phyloP scores from a whole-genome alignment of 2,329 filamentous ascomycete genomes.

The Ambrosiella cleistominuta region DNA sequence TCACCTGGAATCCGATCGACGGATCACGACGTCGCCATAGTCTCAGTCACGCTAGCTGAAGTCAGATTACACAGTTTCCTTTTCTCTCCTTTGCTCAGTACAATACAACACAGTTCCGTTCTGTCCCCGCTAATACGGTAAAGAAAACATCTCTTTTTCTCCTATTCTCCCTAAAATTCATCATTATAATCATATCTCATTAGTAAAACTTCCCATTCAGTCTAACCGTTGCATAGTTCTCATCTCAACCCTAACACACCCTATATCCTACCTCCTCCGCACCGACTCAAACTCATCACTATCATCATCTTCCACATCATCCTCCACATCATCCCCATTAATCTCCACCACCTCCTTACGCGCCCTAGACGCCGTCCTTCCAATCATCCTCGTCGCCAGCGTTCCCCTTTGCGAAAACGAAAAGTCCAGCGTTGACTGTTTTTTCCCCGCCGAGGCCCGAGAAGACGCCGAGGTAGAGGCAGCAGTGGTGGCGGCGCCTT shows the following conservation, averaged over 20 bases:
- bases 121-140: conserved; percentile 9
- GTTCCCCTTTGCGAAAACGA: conserved; percentile 27
- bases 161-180: too few relatives aligned
- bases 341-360: conserved; percentile 37
- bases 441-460: conserved; percentile 12
- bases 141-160: too few relatives aligned
- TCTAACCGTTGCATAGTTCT: too few relatives aligned
- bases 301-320: conserved; percentile 44
- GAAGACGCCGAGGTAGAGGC: too few relatives aligned
- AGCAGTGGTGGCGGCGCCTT: neutral
- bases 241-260: neutral
- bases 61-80: too few relatives aligned
- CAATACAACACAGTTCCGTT: neutral
- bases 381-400: neutral
- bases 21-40: too few relatives aligned
- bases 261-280: neutral
- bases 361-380: conserved; percentile 18
- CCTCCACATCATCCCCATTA: conserved; percentile 48
- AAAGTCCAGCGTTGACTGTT: conserved; percentile 34
- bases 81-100: neutral
- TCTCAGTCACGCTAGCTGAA: too few relatives aligned
- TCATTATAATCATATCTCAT: neutral
- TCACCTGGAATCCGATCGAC: too few relatives aligned
- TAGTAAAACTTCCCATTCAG: neutral
- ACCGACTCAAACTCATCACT: conserved; percentile 40